These are phyloP conservation scores for Phytophthora pseudosyringae DNA, from an alignment of 352 stramenopile species.

Conservation along the genomic window DNA sequence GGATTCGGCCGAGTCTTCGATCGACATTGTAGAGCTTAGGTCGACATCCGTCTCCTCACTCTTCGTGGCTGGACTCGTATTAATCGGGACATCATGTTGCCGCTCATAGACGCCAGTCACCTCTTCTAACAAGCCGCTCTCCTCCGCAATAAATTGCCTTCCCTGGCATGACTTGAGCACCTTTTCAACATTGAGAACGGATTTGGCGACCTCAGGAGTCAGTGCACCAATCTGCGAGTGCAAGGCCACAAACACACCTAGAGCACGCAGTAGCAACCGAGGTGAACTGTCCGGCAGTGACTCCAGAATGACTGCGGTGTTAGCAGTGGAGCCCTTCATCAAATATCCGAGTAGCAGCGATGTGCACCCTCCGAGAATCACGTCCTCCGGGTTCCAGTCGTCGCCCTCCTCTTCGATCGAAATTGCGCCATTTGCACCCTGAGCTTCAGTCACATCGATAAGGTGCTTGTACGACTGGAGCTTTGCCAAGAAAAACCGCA, in stretches of 20 bases:
- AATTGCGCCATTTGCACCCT: constrained; percentile 1
- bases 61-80: background rate
- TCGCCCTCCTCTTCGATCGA: constrained; percentile 31
- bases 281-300: constrained; percentile 55
- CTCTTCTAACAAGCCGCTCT: constrained; percentile 1
- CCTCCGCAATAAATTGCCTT: background rate
- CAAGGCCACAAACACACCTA: constrained; percentile 73
- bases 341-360: constrained; percentile 78
- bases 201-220: constrained; percentile 67
- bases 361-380: constrained; percentile 72
- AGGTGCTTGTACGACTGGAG: constrained; percentile 59
- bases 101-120: background rate
- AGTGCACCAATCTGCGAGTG: constrained; percentile 80
- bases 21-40: constrained; percentile 1
- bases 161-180: constrained; percentile 48
- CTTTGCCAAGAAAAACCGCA: constrained; percentile 60
- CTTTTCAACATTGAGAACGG: constrained; percentile 74
- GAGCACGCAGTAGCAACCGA: constrained; percentile 53
- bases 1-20: background rate
- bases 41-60: constrained; percentile 7
- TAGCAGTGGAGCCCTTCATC: constrained; percentile 57
- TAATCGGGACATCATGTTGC: background rate
- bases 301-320: constrained; percentile 44
- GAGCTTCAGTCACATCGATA: constrained; percentile 37
- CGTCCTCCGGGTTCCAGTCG: constrained; percentile 72